These are phyloP conservation scores for Ascochyta pisi DNA, from an alignment of 2,329 filamentous ascomycete genomes.

Conservation along the genomic window DNA sequence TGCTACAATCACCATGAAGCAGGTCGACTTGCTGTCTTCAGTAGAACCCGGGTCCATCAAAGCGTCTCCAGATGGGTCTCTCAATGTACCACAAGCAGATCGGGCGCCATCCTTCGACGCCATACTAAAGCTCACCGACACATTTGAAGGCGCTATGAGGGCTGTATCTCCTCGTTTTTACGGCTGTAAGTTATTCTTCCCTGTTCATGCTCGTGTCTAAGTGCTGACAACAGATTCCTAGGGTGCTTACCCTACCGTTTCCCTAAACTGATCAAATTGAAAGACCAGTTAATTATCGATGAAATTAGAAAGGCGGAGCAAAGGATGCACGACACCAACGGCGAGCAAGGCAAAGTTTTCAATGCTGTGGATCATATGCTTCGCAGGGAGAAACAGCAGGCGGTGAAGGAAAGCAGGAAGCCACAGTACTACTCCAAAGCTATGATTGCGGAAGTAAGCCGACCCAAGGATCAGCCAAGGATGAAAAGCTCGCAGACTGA, in stretches of 20 bases:
- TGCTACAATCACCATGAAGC: constrained; percentile 17
- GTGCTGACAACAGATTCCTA: too few relatives aligned
- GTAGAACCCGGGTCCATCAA: background rate
- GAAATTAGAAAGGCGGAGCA: constrained; percentile 14
- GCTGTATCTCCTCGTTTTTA: constrained; percentile 11
- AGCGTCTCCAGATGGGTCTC: background rate
- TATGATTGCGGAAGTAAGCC: constrained; percentile 19
- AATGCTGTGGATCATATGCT: constrained; percentile 22
- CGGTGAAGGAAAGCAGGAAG: constrained; percentile 5
- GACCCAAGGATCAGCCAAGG: too few relatives aligned
- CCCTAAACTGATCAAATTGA: background rate
- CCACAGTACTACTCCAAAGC: constrained; percentile 14
- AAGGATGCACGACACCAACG: constrained; percentile 11
- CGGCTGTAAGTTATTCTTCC: background rate
- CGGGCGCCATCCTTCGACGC: constrained; percentile 16
- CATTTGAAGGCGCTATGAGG: constrained; percentile 6
- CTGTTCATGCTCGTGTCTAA: too few relatives aligned
- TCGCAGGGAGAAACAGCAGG: constrained; percentile 11
- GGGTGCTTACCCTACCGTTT: too few relatives aligned
- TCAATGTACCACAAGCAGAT: constrained; percentile 3
- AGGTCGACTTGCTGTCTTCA: constrained; percentile 7
- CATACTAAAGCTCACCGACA: constrained; percentile 13
- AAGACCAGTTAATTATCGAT: background rate
- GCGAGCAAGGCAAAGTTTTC: constrained; percentile 3
- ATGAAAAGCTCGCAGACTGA: background rate